Evolutionary conservation across 257 asterid species (phyloP).

Genomic region (Plantago elongata): DNA sequence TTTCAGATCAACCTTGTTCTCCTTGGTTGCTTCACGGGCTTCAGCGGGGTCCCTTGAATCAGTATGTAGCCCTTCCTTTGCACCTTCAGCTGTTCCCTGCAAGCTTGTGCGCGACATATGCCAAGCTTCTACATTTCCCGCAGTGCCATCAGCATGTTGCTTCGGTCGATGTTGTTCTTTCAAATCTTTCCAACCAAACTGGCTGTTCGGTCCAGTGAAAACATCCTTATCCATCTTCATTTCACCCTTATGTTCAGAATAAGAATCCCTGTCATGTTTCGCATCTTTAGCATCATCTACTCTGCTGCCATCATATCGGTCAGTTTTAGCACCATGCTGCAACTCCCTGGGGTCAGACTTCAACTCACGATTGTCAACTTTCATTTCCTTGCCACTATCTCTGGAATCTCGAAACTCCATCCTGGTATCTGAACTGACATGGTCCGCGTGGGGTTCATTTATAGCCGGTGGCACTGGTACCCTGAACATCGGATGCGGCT

Average conservation of each 20-base stretch:
- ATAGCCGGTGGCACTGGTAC: conserved; percentile 33
- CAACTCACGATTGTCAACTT: conserved; percentile 56
- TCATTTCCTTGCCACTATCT: conserved; percentile 47
- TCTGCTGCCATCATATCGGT: conserved; percentile 49
- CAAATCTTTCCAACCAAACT: conserved; percentile 58
- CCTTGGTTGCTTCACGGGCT: conserved; percentile 73
- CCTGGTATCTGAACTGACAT: conserved; percentile 54
- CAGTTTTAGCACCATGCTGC: conserved; percentile 51
- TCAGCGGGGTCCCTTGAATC: conserved; percentile 56
- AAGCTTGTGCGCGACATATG: conserved; percentile 42
- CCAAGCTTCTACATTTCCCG: conserved; percentile 57
- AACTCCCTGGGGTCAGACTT: conserved; percentile 60
- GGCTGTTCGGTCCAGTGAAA: conserved; percentile 42
- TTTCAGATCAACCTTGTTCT: conserved; percentile 68
- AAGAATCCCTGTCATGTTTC: conserved; percentile 55
- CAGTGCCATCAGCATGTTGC: conserved; percentile 52
- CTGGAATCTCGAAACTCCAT: conserved; percentile 57
- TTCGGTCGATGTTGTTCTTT: conserved; percentile 60
- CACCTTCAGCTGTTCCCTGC: conserved; percentile 52
- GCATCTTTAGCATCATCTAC: conserved; percentile 62
- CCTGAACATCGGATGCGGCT: conserved; percentile 52
- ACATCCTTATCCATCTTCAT: conserved; percentile 66
- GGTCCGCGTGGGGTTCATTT: conserved; percentile 51
- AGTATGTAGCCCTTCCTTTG: conserved; percentile 49
- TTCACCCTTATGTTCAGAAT: conserved; percentile 54